These are phyloP conservation scores for Geranomyces michiganensis DNA, from an alignment of 192 early-diverging fungal genomes.

Conservation along the genomic window DNA sequence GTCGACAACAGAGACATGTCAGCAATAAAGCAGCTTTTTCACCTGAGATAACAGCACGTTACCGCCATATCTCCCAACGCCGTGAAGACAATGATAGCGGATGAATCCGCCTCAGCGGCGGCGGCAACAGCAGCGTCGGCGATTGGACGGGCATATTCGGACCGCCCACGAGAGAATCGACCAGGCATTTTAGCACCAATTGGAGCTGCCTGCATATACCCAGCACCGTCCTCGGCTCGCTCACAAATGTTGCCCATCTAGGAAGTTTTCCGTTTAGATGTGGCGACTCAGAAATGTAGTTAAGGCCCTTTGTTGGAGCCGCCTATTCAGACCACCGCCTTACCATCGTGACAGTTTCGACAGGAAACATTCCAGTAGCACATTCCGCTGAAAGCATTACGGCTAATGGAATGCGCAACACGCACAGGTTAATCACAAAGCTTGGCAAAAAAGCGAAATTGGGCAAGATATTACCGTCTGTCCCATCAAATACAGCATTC, in stretches of 20 bases:
- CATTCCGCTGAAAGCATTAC: slow-evolving; percentile 62
- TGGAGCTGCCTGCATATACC: slow-evolving; percentile 35
- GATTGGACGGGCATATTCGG: slow-evolving; percentile 45
- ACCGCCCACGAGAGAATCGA: slow-evolving; percentile 16
- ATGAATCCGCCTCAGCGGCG: slow-evolving; percentile 47
- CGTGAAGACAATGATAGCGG: slow-evolving; percentile 54
- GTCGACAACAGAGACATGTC: not conserved
- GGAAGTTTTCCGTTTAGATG: too few species aligned
- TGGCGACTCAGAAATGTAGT: too few species aligned
- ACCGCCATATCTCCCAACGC: slow-evolving; percentile 40
- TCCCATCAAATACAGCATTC: slow-evolving; percentile 62
- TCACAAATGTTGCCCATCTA: slow-evolving; percentile 54
- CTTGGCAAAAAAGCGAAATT: not conserved
- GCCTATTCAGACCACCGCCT: too few species aligned
- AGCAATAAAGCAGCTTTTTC: not conserved
- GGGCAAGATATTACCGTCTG: slow-evolving; percentile 14
- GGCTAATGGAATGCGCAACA: slow-evolving; percentile 39
- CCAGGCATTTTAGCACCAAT: not conserved
- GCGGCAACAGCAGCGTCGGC: slow-evolving; percentile 60
- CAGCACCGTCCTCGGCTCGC: slow-evolving; percentile 43
- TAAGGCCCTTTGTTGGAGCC: too few species aligned
- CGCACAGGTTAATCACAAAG: not conserved
- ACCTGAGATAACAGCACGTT: not conserved
- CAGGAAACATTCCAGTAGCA: slow-evolving; percentile 53
- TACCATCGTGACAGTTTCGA: slow-evolving; percentile 57